phyloP scores from a whole-genome alignment of 345 rosid species.

The Clarkia xantiana region DNA sequence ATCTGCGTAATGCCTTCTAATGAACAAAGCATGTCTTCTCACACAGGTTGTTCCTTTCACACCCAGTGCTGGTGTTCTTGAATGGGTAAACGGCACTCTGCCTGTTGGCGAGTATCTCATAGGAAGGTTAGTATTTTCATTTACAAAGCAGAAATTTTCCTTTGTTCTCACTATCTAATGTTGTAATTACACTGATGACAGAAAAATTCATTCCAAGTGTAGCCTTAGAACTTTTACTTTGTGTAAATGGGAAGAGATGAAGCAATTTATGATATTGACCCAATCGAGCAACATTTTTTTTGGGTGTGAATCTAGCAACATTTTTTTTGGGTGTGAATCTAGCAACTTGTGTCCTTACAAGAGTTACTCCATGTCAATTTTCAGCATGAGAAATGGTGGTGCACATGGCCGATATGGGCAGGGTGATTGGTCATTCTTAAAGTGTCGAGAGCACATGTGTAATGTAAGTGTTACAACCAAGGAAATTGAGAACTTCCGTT shows the following conservation, averaged over 20 bases:
- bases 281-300: too few relatives aligned
- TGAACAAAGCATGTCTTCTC: neutral
- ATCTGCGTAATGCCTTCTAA: too few relatives aligned
- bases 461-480: slow-evolving; percentile 35
- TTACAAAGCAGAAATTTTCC: slow-evolving; percentile 1
- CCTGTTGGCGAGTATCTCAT: slow-evolving; percentile 93
- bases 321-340: too few relatives aligned
- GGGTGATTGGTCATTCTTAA: slow-evolving; percentile 69
- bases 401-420: slow-evolving; percentile 82
- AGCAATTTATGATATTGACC: too few relatives aligned
- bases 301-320: too few relatives aligned
- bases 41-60: slow-evolving; percentile 89
- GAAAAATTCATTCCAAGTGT: too few relatives aligned
- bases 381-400: slow-evolving; percentile 75
- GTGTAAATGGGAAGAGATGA: too few relatives aligned
- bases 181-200: too few relatives aligned
- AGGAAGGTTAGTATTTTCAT: slow-evolving; percentile 47
- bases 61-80: slow-evolving; percentile 98
- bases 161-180: neutral
- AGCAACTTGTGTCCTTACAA: neutral
- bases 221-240: too few relatives aligned
- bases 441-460: slow-evolving; percentile 69
- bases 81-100: slow-evolving; percentile 94
- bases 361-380: slow-evolving; percentile 6
- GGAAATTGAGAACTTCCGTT: too few relatives aligned